Conservation (phyloP, 1,139 yeast species). For the Pichia norvegensis region DNA sequence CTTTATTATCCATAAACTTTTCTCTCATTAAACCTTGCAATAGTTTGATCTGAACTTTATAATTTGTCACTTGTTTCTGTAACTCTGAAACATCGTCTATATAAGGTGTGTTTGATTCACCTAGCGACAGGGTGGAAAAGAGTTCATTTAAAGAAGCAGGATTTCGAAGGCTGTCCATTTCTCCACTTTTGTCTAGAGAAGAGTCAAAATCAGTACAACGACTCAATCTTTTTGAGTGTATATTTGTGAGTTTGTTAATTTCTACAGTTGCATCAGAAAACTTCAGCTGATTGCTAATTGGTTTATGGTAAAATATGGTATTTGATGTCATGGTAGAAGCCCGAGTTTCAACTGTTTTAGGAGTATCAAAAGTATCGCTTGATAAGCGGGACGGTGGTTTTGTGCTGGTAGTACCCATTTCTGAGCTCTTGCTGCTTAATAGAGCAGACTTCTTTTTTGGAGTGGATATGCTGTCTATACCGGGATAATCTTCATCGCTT, state of each 20-base stretch:
- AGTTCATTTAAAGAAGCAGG: neutral
- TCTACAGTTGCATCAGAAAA: neutral
- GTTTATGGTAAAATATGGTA: neutral
- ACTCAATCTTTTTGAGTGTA: constrained; percentile 9
- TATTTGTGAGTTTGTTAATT: neutral
- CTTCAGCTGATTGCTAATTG: constrained; percentile 1
- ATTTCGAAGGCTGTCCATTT: neutral
- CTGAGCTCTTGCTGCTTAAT: neutral
- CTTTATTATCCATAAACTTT: constrained; percentile 5
- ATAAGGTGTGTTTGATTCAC: neutral
- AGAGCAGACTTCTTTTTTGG: neutral
- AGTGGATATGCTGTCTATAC: neutral
- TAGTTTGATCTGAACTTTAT: constrained; percentile 24
- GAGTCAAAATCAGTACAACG: constrained; percentile 7
- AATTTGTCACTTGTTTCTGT: constrained; percentile 25
- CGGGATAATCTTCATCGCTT: neutral
- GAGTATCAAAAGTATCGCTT: constrained; percentile 13
- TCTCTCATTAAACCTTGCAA: constrained; percentile 23
- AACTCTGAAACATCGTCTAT: constrained; percentile 17
- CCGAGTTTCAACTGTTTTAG: constrained; percentile 12
- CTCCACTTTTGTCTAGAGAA: constrained; percentile 7
- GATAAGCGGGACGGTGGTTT: constrained; percentile 11
- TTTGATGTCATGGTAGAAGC: constrained; percentile 13
- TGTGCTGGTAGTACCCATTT: neutral
- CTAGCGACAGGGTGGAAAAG: constrained; percentile 6